phyloP scores from a whole-genome alignment of 2,329 filamentous ascomycete genomes.

The Pyricularia grisea region DNA sequence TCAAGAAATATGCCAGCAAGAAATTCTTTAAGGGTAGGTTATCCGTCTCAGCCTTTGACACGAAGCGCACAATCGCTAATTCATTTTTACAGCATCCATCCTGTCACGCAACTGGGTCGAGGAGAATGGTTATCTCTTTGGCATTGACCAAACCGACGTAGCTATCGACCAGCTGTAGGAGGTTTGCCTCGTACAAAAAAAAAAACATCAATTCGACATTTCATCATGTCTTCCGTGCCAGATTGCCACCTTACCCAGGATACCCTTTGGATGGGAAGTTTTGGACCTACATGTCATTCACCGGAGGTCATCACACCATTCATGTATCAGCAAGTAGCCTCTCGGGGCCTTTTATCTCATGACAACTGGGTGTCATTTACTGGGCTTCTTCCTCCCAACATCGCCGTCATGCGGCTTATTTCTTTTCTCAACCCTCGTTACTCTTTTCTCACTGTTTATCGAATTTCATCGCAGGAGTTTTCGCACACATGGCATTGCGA shows the following conservation, averaged over 20 bases:
- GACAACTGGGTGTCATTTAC: not conserved
- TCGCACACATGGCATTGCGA: not conserved
- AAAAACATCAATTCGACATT: not conserved
- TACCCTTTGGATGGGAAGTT: not conserved
- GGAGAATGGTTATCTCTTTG: conserved; percentile 55
- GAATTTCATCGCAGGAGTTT: not conserved
- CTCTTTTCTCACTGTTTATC: not conserved
- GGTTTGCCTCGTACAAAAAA: not conserved
- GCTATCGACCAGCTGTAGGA: conserved; percentile 36
- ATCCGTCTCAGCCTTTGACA: not conserved
- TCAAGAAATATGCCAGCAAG: conserved; percentile 99
- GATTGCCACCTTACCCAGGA: not conserved
- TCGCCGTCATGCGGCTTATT: not conserved
- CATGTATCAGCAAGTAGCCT: not conserved
- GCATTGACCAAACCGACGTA: conserved; percentile 39
- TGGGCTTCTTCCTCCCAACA: not conserved
- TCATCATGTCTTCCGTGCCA: not conserved
- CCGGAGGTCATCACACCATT: not conserved
- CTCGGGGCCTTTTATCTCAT: not conserved
- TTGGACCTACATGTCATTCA: not conserved
- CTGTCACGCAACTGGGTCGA: conserved; percentile 90
- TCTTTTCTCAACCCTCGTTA: not conserved
- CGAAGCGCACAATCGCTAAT: not conserved
- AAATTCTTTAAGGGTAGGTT: conserved; percentile 92
- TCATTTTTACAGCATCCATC: conserved; percentile 64